phyloP scores from a whole-genome alignment of 2,329 filamentous ascomycete genomes.

The Ophiobolus disseminans region DNA sequence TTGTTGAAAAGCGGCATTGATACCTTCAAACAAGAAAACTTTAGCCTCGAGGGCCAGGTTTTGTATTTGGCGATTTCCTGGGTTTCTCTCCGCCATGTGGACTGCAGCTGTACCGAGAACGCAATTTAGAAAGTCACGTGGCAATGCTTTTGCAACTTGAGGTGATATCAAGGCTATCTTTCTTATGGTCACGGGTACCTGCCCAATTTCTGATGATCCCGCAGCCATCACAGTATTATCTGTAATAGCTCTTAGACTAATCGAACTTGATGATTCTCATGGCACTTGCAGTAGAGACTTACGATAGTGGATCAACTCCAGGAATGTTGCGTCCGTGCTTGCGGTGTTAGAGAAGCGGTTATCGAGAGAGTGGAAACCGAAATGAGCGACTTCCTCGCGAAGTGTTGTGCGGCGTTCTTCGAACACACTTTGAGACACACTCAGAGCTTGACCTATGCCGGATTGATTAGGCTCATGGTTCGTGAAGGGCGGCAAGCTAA shows the following conservation, averaged over 20 bases:
- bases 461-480: not conserved
- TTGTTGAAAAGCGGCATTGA: conserved; percentile 19
- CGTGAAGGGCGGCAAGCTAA: not conserved
- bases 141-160: conserved; percentile 17
- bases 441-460: conserved; percentile 20
- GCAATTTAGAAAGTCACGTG: conserved; percentile 25
- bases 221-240: conserved; percentile 25
- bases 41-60: conserved; percentile 30
- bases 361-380: conserved; percentile 15
- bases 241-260: conserved; percentile 3
- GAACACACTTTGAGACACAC: conserved; percentile 17
- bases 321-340: conserved; percentile 4
- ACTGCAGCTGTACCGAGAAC: conserved; percentile 30
- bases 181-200: conserved; percentile 12
- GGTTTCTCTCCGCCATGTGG: conserved; percentile 27
- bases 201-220: conserved; percentile 6
- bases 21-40: conserved; percentile 23
- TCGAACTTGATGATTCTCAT: not conserved
- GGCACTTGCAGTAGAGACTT: conserved; percentile 8
- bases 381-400: conserved; percentile 20
- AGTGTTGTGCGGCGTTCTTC: conserved; percentile 16
- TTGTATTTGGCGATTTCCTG: conserved; percentile 17
- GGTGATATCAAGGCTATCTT: conserved; percentile 18
- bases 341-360: conserved; percentile 8
- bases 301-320: conserved; percentile 28